Evolutionary conservation across 2,329 filamentous ascomycete genomes (phyloP).

Genomic region (Ascochyta clinopodiicola): DNA sequence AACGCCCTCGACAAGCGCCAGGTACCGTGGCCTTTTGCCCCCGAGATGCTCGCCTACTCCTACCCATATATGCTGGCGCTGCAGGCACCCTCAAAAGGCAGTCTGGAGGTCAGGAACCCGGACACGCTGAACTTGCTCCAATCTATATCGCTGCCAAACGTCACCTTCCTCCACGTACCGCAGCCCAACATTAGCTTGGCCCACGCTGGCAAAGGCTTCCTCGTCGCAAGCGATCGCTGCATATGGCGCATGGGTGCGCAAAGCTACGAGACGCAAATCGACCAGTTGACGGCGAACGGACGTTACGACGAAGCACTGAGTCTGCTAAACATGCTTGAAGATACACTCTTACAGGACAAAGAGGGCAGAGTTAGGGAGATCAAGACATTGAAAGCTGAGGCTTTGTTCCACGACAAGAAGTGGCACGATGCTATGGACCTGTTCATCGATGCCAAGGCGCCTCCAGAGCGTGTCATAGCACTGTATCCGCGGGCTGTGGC

Average conservation of each 20-base stretch:
- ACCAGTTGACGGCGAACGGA: constrained; percentile 75
- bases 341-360: constrained; percentile 87
- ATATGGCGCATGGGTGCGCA: constrained; percentile 97
- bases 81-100: constrained; percentile 81
- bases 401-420: constrained; percentile 80
- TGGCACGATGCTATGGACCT: constrained; percentile 87
- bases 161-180: constrained; percentile 85
- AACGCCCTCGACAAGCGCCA: constrained; percentile 83
- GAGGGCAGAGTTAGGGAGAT: constrained; percentile 79
- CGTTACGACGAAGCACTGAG: constrained; percentile 92
- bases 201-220: constrained; percentile 93
- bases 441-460: constrained; percentile 88
- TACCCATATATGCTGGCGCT: constrained; percentile 94
- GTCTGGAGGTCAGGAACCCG: constrained; percentile 89
- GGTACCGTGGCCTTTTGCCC: constrained; percentile 88
- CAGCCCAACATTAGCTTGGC: constrained; percentile 93
- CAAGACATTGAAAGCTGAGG: constrained; percentile 89
- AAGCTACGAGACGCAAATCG: constrained; percentile 88
- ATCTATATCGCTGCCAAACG: constrained; percentile 79
- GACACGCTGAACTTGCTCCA: constrained; percentile 90
- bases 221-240: constrained; percentile 87
- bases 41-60: constrained; percentile 91
- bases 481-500: constrained; percentile 85
- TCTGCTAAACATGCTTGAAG: constrained; percentile 86
- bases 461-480: constrained; percentile 84